Base-by-base conservation (phyloP, 495 filamentous ascomycete genomes). In the Neurospora sp. region DNA sequence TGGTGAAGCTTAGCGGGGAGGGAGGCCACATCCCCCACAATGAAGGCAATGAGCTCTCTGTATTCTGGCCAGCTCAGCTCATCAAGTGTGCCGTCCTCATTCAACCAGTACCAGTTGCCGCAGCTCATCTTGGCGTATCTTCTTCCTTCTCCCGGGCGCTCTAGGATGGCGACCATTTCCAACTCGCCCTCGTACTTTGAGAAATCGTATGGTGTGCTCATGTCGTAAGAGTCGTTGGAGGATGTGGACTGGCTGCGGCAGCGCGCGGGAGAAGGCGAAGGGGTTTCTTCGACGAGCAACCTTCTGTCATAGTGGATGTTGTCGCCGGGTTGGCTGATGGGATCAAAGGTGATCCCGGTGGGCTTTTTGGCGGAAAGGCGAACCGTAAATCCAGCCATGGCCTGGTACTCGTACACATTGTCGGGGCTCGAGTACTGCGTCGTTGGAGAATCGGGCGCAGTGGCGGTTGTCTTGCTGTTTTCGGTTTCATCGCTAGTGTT, bases 391-490 rank as follows among this genome's bases (percentile, higher is more conserved):
- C 46, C 46, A 3, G 46, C 1, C 46, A 53, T 53, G 0, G 46
- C 46, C 10, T 53, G 46, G 5, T 53, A 53, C 2, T 27, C 46
- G 4, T 3, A 11, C 0, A 6, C 11, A 2, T 53, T 6, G 5
- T 53, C 46, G 0, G n/a, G 46, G 11, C 20, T 22, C 0, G 46
- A 53, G 11, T 53, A 53, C 0, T 7, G 1, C 0, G n/a, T 53
- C 0, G 46, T 11, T 2, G 46, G 46, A 0, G 46, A 53, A 0
- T 1, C 46, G 10, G 46, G 20, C 10, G 3, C 1, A 0, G 46
- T 14, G 20, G 1, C 5, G 1, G 46, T 53, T 1, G 46, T 7
- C 42, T 46, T 22, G 20, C 3, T 53, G 1, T 11, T 3, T 0
- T 11, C 6, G 1, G 44, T 48, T 0, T 48, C 44, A 0, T 48